phyloP scores from a whole-genome alignment of 1,284 basidiomycete genomes.

The Cryptococcus amylolentus region DNA sequence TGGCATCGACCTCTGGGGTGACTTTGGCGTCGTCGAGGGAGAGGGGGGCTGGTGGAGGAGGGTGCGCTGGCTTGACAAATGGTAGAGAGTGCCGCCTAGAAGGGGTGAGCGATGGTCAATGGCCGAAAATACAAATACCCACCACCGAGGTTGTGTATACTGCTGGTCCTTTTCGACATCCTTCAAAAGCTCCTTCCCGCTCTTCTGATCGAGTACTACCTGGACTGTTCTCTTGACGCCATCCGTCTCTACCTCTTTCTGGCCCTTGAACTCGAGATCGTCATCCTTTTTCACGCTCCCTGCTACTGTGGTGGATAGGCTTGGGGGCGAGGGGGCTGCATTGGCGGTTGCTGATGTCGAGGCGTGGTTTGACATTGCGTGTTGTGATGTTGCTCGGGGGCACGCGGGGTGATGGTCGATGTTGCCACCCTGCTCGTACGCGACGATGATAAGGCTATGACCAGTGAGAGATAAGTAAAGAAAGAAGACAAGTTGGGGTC shows the following conservation, averaged over 20 bases:
- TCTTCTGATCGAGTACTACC: constrained; percentile 41
- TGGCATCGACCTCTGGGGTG: constrained; percentile 57
- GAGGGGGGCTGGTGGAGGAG: constrained; percentile 53
- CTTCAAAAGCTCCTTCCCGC: constrained; percentile 36
- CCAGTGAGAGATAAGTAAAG: too few species aligned
- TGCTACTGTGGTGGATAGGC: too few species aligned
- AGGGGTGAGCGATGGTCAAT: constrained; percentile 3
- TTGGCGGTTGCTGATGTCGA: too few species aligned
- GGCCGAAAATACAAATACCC: constrained; percentile 11
- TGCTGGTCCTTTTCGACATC: constrained; percentile 37
- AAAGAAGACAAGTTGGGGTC: too few species aligned
- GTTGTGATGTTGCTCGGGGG: too few species aligned
- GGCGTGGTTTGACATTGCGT: too few species aligned
- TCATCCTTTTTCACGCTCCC: too few species aligned
- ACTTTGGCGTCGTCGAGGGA: constrained; percentile 58
- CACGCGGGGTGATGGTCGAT: too few species aligned
- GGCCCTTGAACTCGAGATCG: constrained; percentile 18
- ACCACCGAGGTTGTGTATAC: constrained; percentile 45
- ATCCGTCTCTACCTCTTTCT: constrained; percentile 27
- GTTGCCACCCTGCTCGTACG: too few species aligned
- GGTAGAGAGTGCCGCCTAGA: constrained; percentile 48
- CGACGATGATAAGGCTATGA: too few species aligned
- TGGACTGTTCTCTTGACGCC: constrained; percentile 34
- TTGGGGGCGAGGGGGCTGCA: too few species aligned
- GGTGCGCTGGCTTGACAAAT: constrained; percentile 44